Conservation (phyloP, 257 asterid genomes). For the Echites panduratus region DNA sequence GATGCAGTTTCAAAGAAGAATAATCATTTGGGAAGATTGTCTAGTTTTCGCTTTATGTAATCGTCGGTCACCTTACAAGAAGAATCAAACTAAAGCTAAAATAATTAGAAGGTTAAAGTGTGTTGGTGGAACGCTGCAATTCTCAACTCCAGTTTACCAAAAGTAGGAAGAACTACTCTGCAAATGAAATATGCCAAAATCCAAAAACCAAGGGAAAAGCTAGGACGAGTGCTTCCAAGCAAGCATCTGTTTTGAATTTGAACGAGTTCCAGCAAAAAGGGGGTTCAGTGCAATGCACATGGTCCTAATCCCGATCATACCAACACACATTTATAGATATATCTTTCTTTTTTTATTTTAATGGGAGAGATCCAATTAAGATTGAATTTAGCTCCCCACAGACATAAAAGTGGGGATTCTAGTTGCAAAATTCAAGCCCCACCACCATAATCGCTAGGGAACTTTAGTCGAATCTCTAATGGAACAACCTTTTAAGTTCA, state of each 20-base stretch:
- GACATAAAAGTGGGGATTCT: background rate
- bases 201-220: background rate
- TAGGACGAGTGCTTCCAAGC: background rate
- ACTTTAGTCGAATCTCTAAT: background rate
- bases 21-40: background rate
- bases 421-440: constrained; percentile 8
- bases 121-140: too few relatives aligned
- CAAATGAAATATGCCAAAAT: background rate
- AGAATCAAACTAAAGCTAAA: too few relatives aligned
- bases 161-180: background rate
- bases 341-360: background rate
- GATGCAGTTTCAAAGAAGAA: background rate
- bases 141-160: background rate
- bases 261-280: background rate
- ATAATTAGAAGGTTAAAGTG: too few relatives aligned
- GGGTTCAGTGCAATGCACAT: constrained; percentile 11
- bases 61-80: too few relatives aligned
- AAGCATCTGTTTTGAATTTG: constrained; percentile 12
- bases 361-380: constrained; percentile 11
- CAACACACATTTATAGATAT: background rate
- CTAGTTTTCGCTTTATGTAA: too few relatives aligned
- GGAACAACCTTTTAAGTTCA: background rate
- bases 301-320: constrained; percentile 7
- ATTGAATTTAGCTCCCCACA: constrained; percentile 6
- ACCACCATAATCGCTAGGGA: background rate